These are phyloP conservation scores for Sisymbrium altissimum DNA, from an alignment of 345 rosid species.

Conservation along the genomic window DNA sequence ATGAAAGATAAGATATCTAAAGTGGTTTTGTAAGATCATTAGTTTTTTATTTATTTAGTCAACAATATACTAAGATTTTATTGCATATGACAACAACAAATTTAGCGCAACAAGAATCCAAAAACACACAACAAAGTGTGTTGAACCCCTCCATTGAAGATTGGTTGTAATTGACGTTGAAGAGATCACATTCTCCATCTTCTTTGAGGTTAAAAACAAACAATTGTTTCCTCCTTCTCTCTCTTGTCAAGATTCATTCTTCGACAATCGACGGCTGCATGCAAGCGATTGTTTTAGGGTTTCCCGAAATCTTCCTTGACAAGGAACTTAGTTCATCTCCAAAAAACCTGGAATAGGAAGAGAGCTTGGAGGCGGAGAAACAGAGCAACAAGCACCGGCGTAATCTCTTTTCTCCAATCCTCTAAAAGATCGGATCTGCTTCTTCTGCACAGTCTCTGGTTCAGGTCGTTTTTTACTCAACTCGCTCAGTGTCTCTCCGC, in stretches of 20 bases:
- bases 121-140: background rate
- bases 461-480: slow-evolving; percentile 38
- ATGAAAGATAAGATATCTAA: background rate
- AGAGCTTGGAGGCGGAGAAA: slow-evolving; percentile 63
- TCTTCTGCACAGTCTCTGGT: slow-evolving; percentile 40
- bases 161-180: background rate
- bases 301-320: background rate
- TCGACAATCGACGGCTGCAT: too few species aligned
- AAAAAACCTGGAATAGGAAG: slow-evolving; percentile 57
- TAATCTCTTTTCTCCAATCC: slow-evolving; percentile 18
- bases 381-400: slow-evolving; percentile 34
- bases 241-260: background rate
- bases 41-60: background rate
- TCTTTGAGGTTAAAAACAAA: background rate
- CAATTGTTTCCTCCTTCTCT: background rate
- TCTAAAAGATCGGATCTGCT: slow-evolving; percentile 32
- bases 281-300: background rate
- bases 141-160: background rate
- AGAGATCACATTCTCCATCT: background rate
- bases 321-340: slow-evolving; percentile 19
- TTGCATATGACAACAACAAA: background rate
- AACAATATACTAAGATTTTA: background rate
- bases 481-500: slow-evolving; percentile 46
- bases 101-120: background rate
- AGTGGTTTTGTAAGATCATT: background rate